These are phyloP conservation scores for Rubus parviflorus DNA, from an alignment of 306 rosid genomes.

Conservation along the genomic window DNA sequence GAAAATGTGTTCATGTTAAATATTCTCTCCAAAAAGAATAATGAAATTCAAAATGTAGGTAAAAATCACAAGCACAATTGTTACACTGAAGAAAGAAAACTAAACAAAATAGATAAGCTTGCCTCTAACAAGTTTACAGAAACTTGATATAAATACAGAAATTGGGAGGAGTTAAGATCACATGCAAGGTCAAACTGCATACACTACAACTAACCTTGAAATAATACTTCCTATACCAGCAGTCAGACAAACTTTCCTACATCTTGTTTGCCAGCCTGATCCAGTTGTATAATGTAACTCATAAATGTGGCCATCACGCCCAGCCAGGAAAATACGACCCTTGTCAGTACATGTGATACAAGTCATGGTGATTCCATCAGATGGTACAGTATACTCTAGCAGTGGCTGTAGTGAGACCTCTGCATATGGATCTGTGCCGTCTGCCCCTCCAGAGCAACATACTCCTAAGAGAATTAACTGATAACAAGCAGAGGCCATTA, in stretches of 20 bases:
- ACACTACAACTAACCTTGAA: constrained; percentile 63
- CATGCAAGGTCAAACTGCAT: not conserved
- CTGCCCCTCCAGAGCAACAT: constrained; percentile 86
- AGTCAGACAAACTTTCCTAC: constrained; percentile 85
- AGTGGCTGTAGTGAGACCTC: constrained; percentile 90
- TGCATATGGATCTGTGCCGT: constrained; percentile 80
- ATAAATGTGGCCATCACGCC: constrained; percentile 95
- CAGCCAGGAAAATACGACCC: constrained; percentile 93
- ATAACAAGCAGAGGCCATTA: constrained; percentile 38
- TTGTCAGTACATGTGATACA: constrained; percentile 80
- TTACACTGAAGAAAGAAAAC: not conserved
- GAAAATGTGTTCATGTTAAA: constrained; percentile 17
- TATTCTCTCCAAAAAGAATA: constrained; percentile 21
- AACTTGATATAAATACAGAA: not conserved
- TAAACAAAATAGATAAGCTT: not conserved
- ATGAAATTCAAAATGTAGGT: constrained; percentile 10
- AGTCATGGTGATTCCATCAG: constrained; percentile 97
- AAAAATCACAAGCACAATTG: constrained; percentile 1
- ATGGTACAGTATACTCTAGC: constrained; percentile 84
- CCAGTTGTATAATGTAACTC: constrained; percentile 84
- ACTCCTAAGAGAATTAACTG: constrained; percentile 91
- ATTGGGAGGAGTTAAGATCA: not conserved
- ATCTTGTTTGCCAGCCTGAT: constrained; percentile 94
- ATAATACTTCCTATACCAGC: constrained; percentile 90
- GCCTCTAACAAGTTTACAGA: not conserved